A percentile compares a stretch with the other conserved stretches of the same genome.
phyloP scores from a whole-genome alignment of 108 stramenopile species.

The Nitzschia sp. region DNA sequence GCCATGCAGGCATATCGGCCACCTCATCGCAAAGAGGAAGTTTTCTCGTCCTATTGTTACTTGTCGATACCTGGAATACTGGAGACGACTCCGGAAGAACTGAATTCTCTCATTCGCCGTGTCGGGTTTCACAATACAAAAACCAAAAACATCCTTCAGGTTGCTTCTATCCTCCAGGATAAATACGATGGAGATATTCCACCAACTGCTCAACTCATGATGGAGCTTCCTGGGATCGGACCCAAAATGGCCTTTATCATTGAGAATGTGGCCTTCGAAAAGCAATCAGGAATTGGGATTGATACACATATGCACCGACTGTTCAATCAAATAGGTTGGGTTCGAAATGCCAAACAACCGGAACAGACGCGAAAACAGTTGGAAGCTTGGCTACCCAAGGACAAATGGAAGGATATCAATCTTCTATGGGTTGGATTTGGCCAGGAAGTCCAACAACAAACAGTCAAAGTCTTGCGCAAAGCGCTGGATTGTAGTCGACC shows the following conservation, averaged over 20 bases:
- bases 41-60: conserved; percentile 6
- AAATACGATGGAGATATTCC: conserved; percentile 83
- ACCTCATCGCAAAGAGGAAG: conserved; percentile 4
- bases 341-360: conserved; percentile 61
- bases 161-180: conserved; percentile 54
- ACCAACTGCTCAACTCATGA: conserved; percentile 62
- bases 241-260: conserved; percentile 92
- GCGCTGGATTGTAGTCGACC: conserved; percentile 67
- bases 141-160: conserved; percentile 80
- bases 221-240: conserved; percentile 80
- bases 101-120: conserved; percentile 64
- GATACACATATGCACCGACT: conserved; percentile 95
- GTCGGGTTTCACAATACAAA: conserved; percentile 95
- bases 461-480: conserved; percentile 74
- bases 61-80: conserved; percentile 63
- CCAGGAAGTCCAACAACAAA: conserved; percentile 87
- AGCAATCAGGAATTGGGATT: conserved; percentile 80
- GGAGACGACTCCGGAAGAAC: conserved; percentile 35
- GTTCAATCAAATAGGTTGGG: conserved; percentile 83
- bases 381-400: conserved; percentile 82
- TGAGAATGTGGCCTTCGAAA: conserved; percentile 69
- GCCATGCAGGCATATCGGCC: conserved; percentile 57
- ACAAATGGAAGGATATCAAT: conserved; percentile 80
- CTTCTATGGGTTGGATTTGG: conserved; percentile 90
- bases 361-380: conserved; percentile 83